Percentiles rank a stretch among this genome's conserved stretches.
Evolutionary conservation across 805 yeast genomes (phyloP).

Genomic region (Starmerella etchellsii): DNA sequence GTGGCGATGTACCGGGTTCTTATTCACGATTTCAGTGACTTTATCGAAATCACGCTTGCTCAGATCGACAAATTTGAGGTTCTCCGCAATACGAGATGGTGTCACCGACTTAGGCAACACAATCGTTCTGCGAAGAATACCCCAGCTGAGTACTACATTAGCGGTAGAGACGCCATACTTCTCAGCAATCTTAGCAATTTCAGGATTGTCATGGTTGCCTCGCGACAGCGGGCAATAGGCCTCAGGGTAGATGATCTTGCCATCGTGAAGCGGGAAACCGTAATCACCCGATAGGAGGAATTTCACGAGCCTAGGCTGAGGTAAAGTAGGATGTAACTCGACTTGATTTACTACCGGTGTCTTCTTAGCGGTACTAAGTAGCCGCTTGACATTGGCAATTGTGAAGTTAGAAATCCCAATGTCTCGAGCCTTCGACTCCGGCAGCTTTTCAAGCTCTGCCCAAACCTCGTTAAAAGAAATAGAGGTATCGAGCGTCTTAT

Average conservation of each 20-base stretch:
- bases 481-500: constrained; percentile 15
- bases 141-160: constrained; percentile 26
- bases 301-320: constrained; percentile 46
- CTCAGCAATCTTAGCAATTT: constrained; percentile 42
- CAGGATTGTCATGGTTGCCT: constrained; percentile 45
- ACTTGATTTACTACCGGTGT: constrained; percentile 65
- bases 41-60: constrained; percentile 32
- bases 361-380: constrained; percentile 32
- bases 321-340: constrained; percentile 62
- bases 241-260: constrained; percentile 43
- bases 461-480: constrained; percentile 41
- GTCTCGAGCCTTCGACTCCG: constrained; percentile 41
- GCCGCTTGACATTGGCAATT: constrained; percentile 36
- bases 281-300: constrained; percentile 32
- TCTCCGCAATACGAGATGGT: constrained; percentile 42
- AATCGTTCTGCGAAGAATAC: constrained; percentile 40
- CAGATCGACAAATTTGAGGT: constrained; percentile 33
- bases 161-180: constrained; percentile 34
- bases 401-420: constrained; percentile 72
- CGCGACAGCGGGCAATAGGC: constrained; percentile 75
- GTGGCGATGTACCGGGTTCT: constrained; percentile 16
- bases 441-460: constrained; percentile 49
- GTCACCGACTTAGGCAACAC: constrained; percentile 62
- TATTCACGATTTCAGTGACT: constrained; percentile 21
- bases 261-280: constrained; percentile 20